These are phyloP conservation scores for Lipomyces oligophaga DNA, from an alignment of 805 yeast genomes.

Conservation along the genomic window DNA sequence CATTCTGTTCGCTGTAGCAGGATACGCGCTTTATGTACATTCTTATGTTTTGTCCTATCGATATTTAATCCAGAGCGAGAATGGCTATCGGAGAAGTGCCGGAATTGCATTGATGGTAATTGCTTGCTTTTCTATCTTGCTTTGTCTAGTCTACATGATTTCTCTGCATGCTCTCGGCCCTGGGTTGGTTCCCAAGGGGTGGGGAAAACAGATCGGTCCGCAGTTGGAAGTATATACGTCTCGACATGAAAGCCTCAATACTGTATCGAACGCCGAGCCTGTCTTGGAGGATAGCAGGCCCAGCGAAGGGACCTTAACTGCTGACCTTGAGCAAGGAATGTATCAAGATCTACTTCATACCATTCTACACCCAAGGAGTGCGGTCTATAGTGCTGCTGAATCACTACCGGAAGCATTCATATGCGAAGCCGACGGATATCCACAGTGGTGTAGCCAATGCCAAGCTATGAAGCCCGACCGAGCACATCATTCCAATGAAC, in stretches of 20 bases:
- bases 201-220: conserved; percentile 31
- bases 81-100: conserved; percentile 33
- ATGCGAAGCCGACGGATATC: conserved; percentile 71
- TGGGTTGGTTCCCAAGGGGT: conserved; percentile 45
- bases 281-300: too few relatives aligned
- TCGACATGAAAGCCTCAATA: too few relatives aligned
- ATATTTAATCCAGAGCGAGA: conserved; percentile 33
- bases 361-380: too few relatives aligned
- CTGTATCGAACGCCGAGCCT: too few relatives aligned
- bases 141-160: conserved; percentile 34
- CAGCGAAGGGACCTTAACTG: too few relatives aligned
- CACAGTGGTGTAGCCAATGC: conserved; percentile 71
- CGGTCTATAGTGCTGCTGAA: too few relatives aligned
- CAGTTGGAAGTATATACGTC: conserved; percentile 28
- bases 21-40: conserved; percentile 46
- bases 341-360: too few relatives aligned
- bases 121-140: conserved; percentile 11
- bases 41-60: conserved; percentile 47
- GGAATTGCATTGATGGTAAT: conserved; percentile 43
- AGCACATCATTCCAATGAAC: conserved; percentile 61
- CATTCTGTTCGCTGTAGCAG: conserved; percentile 32
- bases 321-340: too few relatives aligned
- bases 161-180: conserved; percentile 51
- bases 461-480: conserved; percentile 62
- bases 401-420: conserved; percentile 57